Conservation (phyloP, 2,329 filamentous ascomycete species). For the Coniochaeta hoffmannii region DNA sequence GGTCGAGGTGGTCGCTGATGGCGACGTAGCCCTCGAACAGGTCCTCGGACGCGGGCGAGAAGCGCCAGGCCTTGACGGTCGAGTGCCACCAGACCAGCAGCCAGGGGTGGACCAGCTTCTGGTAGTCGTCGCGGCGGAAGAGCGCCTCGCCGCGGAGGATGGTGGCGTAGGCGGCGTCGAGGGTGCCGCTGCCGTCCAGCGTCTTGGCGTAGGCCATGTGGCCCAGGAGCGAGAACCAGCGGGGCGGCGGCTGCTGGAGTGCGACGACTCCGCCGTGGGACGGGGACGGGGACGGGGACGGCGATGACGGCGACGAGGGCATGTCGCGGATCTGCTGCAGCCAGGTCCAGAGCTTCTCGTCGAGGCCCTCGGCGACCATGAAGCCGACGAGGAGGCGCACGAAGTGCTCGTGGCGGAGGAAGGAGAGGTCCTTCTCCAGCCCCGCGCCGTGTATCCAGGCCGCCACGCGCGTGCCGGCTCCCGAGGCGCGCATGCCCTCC, state of each 20-base stretch:
- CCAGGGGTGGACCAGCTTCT: conserved; percentile 37
- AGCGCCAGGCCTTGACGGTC: conserved; percentile 40
- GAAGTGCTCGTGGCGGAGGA: conserved; percentile 34
- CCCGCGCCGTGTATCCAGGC: conserved; percentile 48
- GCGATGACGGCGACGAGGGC: conserved; percentile 2
- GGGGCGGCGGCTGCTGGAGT: conserved; percentile 4
- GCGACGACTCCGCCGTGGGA: conserved; percentile 8
- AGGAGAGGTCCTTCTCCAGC: conserved; percentile 35
- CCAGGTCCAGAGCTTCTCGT: conserved; percentile 47
- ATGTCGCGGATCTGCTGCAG: conserved; percentile 30
- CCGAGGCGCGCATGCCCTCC: conserved; percentile 29
- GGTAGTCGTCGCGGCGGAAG: conserved; percentile 23
- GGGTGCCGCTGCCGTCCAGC: conserved; percentile 24
- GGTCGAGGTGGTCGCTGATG: conserved; percentile 32
- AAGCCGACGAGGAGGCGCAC: conserved; percentile 34
- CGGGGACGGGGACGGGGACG: conserved; percentile 2
- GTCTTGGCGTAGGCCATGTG: conserved; percentile 29
- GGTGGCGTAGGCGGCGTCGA: conserved; percentile 42
- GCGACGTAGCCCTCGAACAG: conserved; percentile 47
- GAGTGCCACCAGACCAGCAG: conserved; percentile 40
- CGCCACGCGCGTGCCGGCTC: conserved; percentile 40
- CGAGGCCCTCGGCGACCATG: conserved; percentile 43
- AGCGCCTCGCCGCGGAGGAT: conserved; percentile 38
- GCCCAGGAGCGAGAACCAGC: conserved; percentile 29
- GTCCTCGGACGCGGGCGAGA: conserved; percentile 34